phyloP scores from a whole-genome alignment of 2,329 filamentous ascomycete species.

The Cladobotryum mycophilum region DNA sequence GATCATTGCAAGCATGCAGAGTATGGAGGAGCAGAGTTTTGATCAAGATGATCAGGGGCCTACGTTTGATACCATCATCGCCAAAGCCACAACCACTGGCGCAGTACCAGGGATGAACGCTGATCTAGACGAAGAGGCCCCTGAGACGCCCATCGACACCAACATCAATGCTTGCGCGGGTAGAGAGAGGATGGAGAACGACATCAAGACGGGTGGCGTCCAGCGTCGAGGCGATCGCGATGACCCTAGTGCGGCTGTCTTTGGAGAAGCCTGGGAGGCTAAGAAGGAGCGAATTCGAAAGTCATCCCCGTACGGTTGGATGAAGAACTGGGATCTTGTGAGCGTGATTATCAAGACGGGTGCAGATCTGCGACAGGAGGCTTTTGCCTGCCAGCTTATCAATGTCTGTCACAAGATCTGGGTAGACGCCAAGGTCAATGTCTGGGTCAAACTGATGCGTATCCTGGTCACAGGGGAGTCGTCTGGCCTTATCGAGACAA shows the following conservation, averaged over 20 bases:
- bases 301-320: conserved; percentile 79
- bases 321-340: conserved; percentile 84
- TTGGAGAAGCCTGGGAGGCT: conserved; percentile 78
- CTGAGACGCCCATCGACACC: conserved; percentile 36
- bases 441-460: conserved; percentile 87
- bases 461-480: conserved; percentile 82
- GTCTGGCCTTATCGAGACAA: conserved; percentile 79
- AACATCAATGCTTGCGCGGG: conserved; percentile 64
- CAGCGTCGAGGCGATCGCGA: conserved; percentile 76
- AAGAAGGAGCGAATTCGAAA: conserved; percentile 81
- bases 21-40: conserved; percentile 77
- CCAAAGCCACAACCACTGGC: conserved; percentile 53
- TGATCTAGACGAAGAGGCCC: conserved; percentile 50
- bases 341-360: conserved; percentile 87
- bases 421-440: conserved; percentile 64
- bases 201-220: conserved; percentile 78
- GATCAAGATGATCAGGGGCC: conserved; percentile 66
- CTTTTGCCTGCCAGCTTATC: conserved; percentile 81
- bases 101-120: conserved; percentile 33
- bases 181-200: conserved; percentile 81
- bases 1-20: conserved; percentile 89
- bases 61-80: conserved; percentile 78
- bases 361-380: conserved; percentile 75
- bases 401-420: conserved; percentile 76
- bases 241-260: conserved; percentile 78